Evolutionary conservation across 352 stramenopile genomes (phyloP).

Genomic region (Phytophthora sp.): DNA sequence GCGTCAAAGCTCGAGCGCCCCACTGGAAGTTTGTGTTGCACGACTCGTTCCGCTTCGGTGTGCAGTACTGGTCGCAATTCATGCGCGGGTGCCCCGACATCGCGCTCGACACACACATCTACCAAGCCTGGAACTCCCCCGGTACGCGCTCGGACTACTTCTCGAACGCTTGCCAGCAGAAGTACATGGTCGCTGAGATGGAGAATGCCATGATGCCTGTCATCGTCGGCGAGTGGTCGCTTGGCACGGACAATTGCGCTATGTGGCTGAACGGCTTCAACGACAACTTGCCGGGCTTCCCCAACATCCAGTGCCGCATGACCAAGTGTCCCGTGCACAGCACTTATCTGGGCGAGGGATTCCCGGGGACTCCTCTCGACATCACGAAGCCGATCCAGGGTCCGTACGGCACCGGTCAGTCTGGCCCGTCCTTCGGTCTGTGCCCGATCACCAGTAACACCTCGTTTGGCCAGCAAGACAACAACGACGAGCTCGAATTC

Average conservation of each 20-base stretch:
- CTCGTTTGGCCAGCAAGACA: conserved; percentile 80
- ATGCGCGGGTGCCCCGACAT: conserved; percentile 91
- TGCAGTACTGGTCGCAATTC: conserved; percentile 74
- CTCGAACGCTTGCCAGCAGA: conserved; percentile 90
- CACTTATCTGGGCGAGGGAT: conserved; percentile 89
- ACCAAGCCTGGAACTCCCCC: conserved; percentile 89
- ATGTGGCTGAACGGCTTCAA: conserved; percentile 90
- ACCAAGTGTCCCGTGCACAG: conserved; percentile 79
- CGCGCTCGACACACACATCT: conserved; percentile 96
- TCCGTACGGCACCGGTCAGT: conserved; percentile 80
- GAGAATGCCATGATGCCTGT: conserved; percentile 93
- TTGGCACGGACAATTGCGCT: conserved; percentile 85
- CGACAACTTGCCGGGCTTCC: conserved; percentile 92
- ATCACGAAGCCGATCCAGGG: conserved; percentile 86
- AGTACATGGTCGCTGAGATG: conserved; percentile 89
- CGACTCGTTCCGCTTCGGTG: conserved; percentile 94
- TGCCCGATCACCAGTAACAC: conserved; percentile 90
- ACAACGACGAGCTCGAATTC: conserved; percentile 76
- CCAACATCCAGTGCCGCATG: conserved; percentile 90
- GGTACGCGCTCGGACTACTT: conserved; percentile 85
- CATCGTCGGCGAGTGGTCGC: conserved; percentile 95
- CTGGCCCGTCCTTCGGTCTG: conserved; percentile 87
- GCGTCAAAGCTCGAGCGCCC: conserved; percentile 90
- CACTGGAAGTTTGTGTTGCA: conserved; percentile 97
- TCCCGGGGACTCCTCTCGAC: conserved; percentile 91